Evolutionary conservation across 1,284 basidiomycete species (phyloP).

Genomic region (Fomitiporia mediterranea): DNA sequence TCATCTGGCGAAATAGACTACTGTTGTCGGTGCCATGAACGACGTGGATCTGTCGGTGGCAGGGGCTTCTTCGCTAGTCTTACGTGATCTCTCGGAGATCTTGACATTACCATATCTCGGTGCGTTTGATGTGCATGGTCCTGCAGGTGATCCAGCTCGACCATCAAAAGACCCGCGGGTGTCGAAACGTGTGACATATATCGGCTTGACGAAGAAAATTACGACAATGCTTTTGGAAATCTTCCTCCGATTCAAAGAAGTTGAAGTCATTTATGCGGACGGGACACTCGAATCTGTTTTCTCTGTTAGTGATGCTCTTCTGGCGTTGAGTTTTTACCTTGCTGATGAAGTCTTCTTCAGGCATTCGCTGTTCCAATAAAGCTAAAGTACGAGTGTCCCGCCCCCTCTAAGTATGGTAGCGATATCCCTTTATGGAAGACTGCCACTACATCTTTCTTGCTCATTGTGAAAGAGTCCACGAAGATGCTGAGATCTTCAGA

Average conservation of each 20-base stretch:
- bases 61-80: slow-evolving; percentile 66
- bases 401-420: slow-evolving; percentile 79
- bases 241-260: slow-evolving; percentile 58
- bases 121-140: slow-evolving; percentile 53
- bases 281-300: slow-evolving; percentile 81
- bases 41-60: slow-evolving; percentile 59
- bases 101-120: slow-evolving; percentile 80
- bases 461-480: slow-evolving; percentile 62
- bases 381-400: slow-evolving; percentile 91
- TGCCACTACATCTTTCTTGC: slow-evolving; percentile 69
- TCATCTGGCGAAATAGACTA: slow-evolving; percentile 40
- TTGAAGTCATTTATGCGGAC: slow-evolving; percentile 65
- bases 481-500: slow-evolving; percentile 44
- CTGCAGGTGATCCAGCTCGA: slow-evolving; percentile 18
- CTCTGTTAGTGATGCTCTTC: slow-evolving; percentile 48
- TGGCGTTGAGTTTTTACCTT: no score
- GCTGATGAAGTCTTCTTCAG: slow-evolving; percentile 34
- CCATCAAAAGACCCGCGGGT: slow-evolving; percentile 33
- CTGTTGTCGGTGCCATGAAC: slow-evolving; percentile 65
- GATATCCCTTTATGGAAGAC: slow-evolving; percentile 91
- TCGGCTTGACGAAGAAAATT: slow-evolving; percentile 81
- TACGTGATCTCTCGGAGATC: slow-evolving; percentile 83
- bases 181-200: slow-evolving; percentile 75
- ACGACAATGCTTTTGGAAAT: slow-evolving; percentile 80
- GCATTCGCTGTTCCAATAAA: slow-evolving; percentile 89